Conservation (phyloP, 495 filamentous ascomycete genomes). For the Xylaria nigripes region DNA sequence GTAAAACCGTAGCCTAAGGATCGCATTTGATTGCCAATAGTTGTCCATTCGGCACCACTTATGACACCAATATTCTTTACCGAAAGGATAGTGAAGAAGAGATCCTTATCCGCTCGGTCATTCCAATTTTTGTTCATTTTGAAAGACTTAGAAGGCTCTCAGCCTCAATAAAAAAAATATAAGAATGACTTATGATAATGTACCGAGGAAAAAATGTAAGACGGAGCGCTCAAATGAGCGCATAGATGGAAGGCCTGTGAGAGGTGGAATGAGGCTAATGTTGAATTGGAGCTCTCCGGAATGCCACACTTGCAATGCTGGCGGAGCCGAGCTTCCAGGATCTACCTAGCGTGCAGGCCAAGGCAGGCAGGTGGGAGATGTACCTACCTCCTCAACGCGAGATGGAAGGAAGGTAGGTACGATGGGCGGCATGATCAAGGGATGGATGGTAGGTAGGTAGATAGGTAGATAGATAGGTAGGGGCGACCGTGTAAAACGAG, state of each 20-base stretch:
- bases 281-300: slow-evolving; percentile 18
- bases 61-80: slow-evolving; percentile 48
- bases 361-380: not conserved
- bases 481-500: not conserved
- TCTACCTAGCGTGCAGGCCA: not conserved
- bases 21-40: slow-evolving; percentile 45
- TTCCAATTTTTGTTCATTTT: slow-evolving; percentile 48
- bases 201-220: slow-evolving; percentile 1
- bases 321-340: slow-evolving; percentile 14
- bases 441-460: no score
- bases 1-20: slow-evolving; percentile 44
- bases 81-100: slow-evolving; percentile 47
- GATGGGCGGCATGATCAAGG: not conserved
- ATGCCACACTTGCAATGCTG: slow-evolving; percentile 14
- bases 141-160: not conserved
- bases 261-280: slow-evolving; percentile 20
- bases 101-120: slow-evolving; percentile 45
- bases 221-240: slow-evolving; percentile 12
- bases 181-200: not conserved
- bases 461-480: no score
- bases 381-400: not conserved
- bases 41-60: slow-evolving; percentile 45
- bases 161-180: not conserved
- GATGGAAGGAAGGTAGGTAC: not conserved
- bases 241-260: slow-evolving; percentile 23